A percentile compares a stretch with the other conserved stretches of the same genome.
Conservation (phyloP, 192 early-diverging fungal species). For the Chytriomyces hyalinus region DNA sequence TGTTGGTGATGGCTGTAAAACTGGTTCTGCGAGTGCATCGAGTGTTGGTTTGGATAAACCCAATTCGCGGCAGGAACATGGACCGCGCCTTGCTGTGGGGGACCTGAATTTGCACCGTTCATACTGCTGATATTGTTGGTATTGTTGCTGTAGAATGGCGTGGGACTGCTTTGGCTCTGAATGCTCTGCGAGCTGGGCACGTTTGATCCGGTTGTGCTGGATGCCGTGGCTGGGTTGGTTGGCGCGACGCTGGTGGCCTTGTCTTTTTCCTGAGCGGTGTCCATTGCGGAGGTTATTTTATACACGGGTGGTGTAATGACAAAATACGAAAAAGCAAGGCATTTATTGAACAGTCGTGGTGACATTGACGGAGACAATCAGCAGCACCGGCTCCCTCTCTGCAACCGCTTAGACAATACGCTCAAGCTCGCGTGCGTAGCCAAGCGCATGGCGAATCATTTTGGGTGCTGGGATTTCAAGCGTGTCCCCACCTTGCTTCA, state of each 20-base stretch:
- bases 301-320: too few species aligned
- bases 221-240: too few species aligned
- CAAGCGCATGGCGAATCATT: constrained; percentile 83
- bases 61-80: not conserved
- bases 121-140: constrained; percentile 5
- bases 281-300: too few species aligned
- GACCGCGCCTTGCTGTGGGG: not conserved
- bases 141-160: not conserved
- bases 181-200: not conserved
- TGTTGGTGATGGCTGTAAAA: not conserved
- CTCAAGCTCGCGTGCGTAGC: constrained; percentile 94
- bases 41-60: not conserved
- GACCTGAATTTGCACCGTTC: not conserved
- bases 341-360: too few species aligned
- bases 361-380: too few species aligned
- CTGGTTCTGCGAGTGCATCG: constrained; percentile 4
- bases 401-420: constrained; percentile 71
- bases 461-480: constrained; percentile 79
- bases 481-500: constrained; percentile 55
- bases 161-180: not conserved
- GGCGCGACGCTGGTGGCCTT: too few species aligned
- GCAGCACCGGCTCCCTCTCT: too few species aligned
- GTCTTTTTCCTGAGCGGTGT: too few species aligned
- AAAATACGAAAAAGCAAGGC: too few species aligned
- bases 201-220: too few species aligned